A percentile compares a stretch with the other conserved stretches of the same genome.
Evolutionary conservation across 495 filamentous ascomycete species (phyloP).

Genomic region (Hyaloscypha hepaticicola): DNA sequence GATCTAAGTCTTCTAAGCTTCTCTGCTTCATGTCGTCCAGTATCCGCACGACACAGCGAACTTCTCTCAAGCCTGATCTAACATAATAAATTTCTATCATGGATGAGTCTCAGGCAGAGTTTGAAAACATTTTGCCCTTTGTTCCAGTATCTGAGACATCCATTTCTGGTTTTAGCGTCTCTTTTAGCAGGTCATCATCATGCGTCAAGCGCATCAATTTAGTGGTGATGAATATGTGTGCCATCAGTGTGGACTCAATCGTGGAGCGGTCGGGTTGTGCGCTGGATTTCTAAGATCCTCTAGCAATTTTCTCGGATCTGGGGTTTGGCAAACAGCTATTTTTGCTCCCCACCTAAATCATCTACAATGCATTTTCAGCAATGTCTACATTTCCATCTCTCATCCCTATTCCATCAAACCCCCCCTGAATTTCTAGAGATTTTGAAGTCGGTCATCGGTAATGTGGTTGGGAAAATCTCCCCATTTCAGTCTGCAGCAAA

Average conservation of each 20-base stretch:
- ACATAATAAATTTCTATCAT: neutral
- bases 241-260: neutral
- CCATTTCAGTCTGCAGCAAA: neutral
- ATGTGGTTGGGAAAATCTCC: neutral
- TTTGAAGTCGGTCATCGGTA: neutral
- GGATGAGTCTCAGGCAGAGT: neutral
- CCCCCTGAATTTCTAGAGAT: neutral
- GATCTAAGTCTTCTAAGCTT: neutral
- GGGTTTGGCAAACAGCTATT: neutral
- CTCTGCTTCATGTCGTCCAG: neutral
- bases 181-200: neutral
- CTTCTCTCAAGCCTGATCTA: neutral
- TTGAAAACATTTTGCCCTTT: neutral
- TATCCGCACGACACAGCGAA: neutral
- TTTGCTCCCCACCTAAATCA: slow-evolving; percentile 5
- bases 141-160: neutral
- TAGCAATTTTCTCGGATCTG: neutral
- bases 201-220: slow-evolving; percentile 2
- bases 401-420: neutral
- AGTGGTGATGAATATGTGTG: neutral
- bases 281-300: neutral
- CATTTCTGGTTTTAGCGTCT: neutral
- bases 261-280: neutral
- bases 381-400: neutral
- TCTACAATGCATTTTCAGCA: neutral